A percentile compares a stretch with the other conserved stretches of the same genome.
phyloP scores from a whole-genome alignment of 331 rosid genomes.

The Acacia concinna region DNA sequence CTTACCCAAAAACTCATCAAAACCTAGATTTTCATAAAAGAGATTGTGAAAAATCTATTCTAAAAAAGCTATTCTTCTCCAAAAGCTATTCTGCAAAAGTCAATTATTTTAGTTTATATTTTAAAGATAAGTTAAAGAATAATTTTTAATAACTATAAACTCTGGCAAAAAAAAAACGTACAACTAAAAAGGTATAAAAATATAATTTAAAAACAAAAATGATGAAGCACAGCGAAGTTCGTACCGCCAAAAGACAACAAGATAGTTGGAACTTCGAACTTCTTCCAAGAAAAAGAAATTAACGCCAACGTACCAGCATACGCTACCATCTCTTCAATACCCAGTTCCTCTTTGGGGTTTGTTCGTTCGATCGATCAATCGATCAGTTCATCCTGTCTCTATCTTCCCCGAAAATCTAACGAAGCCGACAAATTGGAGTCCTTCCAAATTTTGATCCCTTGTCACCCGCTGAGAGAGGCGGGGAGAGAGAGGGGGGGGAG shows the following conservation, averaged over 20 bases:
- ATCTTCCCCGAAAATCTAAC: constrained; percentile 30
- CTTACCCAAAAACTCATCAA: too few relatives aligned
- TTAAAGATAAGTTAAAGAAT: too few relatives aligned
- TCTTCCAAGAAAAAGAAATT: not conserved
- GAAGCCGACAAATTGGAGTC: not conserved
- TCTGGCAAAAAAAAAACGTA: too few relatives aligned
- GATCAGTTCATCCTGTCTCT: constrained; percentile 27
- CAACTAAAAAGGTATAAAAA: not conserved
- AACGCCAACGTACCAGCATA: not conserved
- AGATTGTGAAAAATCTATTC: too few relatives aligned
- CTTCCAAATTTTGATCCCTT: not conserved
- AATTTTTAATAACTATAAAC: too few relatives aligned
- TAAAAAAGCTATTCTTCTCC: too few relatives aligned
- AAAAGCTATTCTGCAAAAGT: too few relatives aligned
- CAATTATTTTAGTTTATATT: too few relatives aligned
- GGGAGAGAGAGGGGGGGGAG: not conserved
- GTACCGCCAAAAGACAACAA: not conserved
- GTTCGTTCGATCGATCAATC: constrained; percentile 26
- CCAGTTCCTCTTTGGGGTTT: not conserved
- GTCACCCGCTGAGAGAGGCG: not conserved
- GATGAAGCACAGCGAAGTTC: not conserved
- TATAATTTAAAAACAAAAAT: constrained; percentile 1
- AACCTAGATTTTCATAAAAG: too few relatives aligned
- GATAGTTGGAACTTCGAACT: constrained; percentile 11
- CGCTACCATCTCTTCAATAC: not conserved